These are phyloP conservation scores for Sporothrix globosa DNA, from an alignment of 2,329 filamentous ascomycete genomes.

Conservation along the genomic window DNA sequence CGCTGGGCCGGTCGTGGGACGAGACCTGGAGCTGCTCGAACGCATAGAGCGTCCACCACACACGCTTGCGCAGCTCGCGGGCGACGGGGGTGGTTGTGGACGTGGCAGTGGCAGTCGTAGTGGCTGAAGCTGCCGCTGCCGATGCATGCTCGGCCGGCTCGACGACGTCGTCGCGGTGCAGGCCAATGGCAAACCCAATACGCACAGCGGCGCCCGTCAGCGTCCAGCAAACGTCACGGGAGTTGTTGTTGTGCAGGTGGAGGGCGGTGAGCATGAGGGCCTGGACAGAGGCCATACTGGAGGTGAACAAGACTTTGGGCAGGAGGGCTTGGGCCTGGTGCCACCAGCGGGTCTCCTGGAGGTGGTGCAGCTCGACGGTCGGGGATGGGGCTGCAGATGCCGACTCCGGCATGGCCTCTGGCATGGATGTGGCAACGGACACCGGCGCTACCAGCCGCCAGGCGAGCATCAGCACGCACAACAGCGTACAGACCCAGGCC, in stretches of 20 bases:
- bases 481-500: constrained; percentile 48
- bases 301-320: constrained; percentile 49
- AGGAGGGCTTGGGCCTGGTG: constrained; percentile 46
- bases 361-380: constrained; percentile 36
- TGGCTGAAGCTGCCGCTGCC: no score
- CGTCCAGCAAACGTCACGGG: constrained; percentile 48
- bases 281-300: constrained; percentile 47
- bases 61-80: constrained; percentile 40
- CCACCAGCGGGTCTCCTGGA: constrained; percentile 48
- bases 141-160: neutral
- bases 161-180: constrained; percentile 48
- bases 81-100: constrained; percentile 41
- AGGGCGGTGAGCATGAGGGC: constrained; percentile 48
- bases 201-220: constrained; percentile 49
- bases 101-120: no score
- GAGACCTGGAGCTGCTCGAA: constrained; percentile 49
- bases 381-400: neutral
- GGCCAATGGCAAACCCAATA: constrained; percentile 49
- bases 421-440: neutral
- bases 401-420: neutral
- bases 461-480: constrained; percentile 48
- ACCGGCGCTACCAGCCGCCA: constrained; percentile 38
- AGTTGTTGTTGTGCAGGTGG: constrained; percentile 51
- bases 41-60: constrained; percentile 43
- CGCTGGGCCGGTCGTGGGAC: constrained; percentile 50